A percentile compares a stretch with the other conserved stretches of the same genome.
phyloP scores from a whole-genome alignment of 2,329 filamentous ascomycete genomes.

The Fusarium vanettenii region DNA sequence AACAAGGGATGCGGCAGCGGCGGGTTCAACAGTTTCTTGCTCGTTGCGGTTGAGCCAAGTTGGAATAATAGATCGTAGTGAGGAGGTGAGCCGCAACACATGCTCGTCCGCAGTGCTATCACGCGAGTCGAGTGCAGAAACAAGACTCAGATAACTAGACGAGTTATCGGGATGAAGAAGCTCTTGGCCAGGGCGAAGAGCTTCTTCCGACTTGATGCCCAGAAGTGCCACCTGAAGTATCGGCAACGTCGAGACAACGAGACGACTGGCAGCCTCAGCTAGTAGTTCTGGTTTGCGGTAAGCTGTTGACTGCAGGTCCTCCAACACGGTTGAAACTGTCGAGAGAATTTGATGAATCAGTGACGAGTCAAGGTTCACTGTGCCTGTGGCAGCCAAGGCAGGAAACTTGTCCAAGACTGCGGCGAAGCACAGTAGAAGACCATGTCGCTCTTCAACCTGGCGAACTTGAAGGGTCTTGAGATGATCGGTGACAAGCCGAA shows the following conservation, averaged over 20 bases:
- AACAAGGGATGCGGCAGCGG: constrained; percentile 63
- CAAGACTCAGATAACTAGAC: constrained; percentile 36
- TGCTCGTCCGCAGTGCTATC: constrained; percentile 1
- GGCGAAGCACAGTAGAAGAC: constrained; percentile 71
- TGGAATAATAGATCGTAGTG: constrained; percentile 50
- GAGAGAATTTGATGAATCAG: constrained; percentile 46
- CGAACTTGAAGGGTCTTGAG: constrained; percentile 60
- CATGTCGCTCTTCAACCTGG: constrained; percentile 78
- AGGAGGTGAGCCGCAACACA: constrained; percentile 37
- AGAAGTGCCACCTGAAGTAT: constrained; percentile 55
- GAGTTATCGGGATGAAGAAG: constrained; percentile 38
- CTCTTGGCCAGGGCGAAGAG: constrained; percentile 36
- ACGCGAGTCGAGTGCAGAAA: constrained; percentile 31
- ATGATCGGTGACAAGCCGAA: constrained; percentile 57
- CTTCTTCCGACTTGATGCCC: constrained; percentile 6
- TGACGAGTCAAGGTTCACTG: constrained; percentile 30
- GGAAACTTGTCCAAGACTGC: constrained; percentile 64
- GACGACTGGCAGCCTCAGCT: constrained; percentile 69
- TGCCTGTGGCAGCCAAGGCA: constrained; percentile 35
- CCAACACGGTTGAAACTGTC: constrained; percentile 51
- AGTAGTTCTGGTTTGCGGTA: constrained; percentile 73
- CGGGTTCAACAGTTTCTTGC: constrained; percentile 59
- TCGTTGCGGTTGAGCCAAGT: constrained; percentile 64
- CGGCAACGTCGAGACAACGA: constrained; percentile 66
- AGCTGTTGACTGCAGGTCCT: constrained; percentile 53